Evolutionary conservation across 148 eudicot species (phyloP).

Genomic region (Rhododendron molle): DNA sequence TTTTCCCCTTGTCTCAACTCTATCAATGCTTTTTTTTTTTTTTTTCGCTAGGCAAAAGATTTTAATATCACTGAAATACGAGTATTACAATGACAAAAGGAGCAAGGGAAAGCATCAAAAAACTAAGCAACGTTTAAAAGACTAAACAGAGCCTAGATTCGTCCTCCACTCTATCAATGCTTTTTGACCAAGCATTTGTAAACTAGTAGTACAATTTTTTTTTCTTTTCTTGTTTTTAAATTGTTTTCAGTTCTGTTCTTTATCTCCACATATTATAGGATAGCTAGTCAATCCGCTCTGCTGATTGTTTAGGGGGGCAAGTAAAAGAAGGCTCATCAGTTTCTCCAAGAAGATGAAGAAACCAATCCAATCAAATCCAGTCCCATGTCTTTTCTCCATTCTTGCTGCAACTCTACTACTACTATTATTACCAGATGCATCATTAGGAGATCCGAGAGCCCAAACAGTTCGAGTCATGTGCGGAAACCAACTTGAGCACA

Average conservation of each 20-base stretch:
- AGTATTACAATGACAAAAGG: too few species aligned
- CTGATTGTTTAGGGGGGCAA: background rate
- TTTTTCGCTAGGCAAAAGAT: too few species aligned
- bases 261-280: background rate
- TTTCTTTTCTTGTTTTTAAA: background rate
- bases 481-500: constrained; percentile 19
- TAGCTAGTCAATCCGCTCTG: background rate
- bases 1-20: background rate
- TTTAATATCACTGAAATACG: too few species aligned
- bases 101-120: too few species aligned
- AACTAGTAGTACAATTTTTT: background rate
- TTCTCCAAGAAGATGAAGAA: constrained; percentile 8
- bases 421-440: background rate
- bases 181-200: background rate
- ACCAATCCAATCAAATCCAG: constrained; percentile 4
- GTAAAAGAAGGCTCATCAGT: background rate
- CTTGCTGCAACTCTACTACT: constrained; percentile 13
- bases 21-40: background rate
- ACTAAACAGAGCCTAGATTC: too few species aligned
- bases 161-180: background rate
- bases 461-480: constrained; percentile 18
- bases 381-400: background rate
- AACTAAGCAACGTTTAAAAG: too few species aligned
- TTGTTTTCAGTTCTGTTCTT: background rate
- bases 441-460: constrained; percentile 25